Conservation (phyloP, 140 eudicot genomes). For the Erigeron philadelphicus region DNA sequence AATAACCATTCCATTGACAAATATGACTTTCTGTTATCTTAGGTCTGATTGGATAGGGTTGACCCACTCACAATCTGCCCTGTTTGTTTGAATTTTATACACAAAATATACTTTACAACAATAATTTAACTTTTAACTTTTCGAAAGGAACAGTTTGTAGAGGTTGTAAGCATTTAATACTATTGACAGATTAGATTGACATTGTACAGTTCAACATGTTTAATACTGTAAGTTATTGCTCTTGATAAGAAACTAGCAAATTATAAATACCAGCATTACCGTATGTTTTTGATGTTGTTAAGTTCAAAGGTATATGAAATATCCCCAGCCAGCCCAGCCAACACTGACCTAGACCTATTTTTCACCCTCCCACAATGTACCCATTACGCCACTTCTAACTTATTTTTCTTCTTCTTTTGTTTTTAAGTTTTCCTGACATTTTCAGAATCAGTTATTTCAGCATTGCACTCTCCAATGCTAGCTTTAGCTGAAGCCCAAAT, state of each 20-base stretch:
- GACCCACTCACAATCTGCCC: not conserved
- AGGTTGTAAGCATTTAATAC: no score
- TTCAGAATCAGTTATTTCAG: constrained; percentile 88
- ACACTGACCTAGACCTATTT: not conserved
- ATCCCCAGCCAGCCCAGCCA: not conserved
- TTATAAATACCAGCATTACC: no score
- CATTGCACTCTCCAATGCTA: constrained; percentile 83
- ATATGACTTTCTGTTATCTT: no score
- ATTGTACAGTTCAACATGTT: not conserved
- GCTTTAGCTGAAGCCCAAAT: constrained; percentile 98
- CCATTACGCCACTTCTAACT: not conserved
- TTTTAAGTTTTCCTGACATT: constrained; percentile 82
- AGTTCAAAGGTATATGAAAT: not conserved
- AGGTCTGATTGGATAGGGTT: not conserved
- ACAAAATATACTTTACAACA: not conserved
- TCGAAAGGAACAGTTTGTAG: not conserved
- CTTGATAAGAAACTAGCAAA: no score
- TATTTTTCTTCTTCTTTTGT: constrained; percentile 8
- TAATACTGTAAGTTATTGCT: no score
- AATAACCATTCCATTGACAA: not conserved
- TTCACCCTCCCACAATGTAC: not conserved
- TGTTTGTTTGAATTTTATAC: no score
- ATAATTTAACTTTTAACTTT: not conserved
- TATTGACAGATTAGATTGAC: no score
- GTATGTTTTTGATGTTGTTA: not conserved